Evolutionary conservation across 2,329 filamentous ascomycete genomes (phyloP).

Genomic region (Nothophoma quercina): DNA sequence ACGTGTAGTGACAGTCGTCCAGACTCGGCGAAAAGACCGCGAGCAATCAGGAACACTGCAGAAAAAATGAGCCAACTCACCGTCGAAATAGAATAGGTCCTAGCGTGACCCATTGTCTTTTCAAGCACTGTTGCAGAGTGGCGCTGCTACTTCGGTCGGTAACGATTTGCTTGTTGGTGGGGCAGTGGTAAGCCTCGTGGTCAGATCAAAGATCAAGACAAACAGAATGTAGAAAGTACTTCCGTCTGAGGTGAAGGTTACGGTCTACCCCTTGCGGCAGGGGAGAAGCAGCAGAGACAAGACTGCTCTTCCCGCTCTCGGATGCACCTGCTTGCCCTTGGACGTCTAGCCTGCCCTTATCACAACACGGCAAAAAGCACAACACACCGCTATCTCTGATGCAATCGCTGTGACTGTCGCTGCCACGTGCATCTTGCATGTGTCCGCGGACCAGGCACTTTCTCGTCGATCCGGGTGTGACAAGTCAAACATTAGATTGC

Average conservation of each 20-base stretch:
- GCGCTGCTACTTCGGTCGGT: constrained; percentile 7
- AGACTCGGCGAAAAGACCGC: constrained; percentile 28
- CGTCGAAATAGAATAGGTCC: constrained; percentile 48
- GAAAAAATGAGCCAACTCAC: constrained; percentile 37
- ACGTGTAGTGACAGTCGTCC: constrained; percentile 22
- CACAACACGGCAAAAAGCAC: constrained; percentile 18
- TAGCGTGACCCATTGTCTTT: constrained; percentile 36
- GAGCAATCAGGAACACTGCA: constrained; percentile 14
- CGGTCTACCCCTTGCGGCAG: constrained; percentile 6
- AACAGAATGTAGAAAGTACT: constrained; percentile 2
- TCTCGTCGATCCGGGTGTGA: not conserved
- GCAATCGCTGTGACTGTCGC: constrained; percentile 19
- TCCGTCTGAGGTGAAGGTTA: constrained; percentile 6
- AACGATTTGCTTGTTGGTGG: constrained; percentile 17
- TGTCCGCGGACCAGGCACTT: constrained; percentile 1
- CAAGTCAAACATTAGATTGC: constrained; percentile 18
- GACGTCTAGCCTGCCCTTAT: constrained; percentile 25
- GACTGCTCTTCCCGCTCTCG: constrained; percentile 23
- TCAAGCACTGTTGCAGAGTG: constrained; percentile 13
- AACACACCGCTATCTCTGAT: constrained; percentile 34
- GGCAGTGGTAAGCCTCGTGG: constrained; percentile 19
- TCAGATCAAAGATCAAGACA: not conserved
- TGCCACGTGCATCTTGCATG: constrained; percentile 24
- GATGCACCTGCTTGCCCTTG: constrained; percentile 13
- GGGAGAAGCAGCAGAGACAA: constrained; percentile 7